Conservation (phyloP, 805 yeast genomes). For the Yamadazyma takamatsuzukensis region DNA sequence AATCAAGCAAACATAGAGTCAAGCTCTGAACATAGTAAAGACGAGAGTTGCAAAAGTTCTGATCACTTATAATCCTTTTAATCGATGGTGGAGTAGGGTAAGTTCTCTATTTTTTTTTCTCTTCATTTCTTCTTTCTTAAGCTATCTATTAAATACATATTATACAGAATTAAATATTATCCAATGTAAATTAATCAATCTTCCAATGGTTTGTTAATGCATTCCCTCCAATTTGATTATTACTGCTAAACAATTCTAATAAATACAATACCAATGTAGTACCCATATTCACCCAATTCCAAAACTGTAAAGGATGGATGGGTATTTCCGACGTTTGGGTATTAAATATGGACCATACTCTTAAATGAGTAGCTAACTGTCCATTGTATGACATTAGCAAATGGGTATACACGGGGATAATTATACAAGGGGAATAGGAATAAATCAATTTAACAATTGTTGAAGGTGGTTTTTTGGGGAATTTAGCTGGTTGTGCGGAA, state of each 20-base stretch:
- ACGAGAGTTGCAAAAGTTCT: conserved; percentile 66
- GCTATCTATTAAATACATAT: background rate
- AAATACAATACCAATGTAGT: conserved; percentile 76
- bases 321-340: conserved; percentile 14
- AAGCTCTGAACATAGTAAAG: conserved; percentile 73
- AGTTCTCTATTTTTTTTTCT: background rate
- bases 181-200: conserved; percentile 22
- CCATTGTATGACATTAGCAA: conserved; percentile 86
- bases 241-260: conserved; percentile 59
- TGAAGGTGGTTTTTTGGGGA: conserved; percentile 18
- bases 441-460: conserved; percentile 58
- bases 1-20: conserved; percentile 82
- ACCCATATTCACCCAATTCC: conserved; percentile 95
- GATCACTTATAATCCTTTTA: conserved; percentile 19
- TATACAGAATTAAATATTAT: too few relatives aligned
- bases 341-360: conserved; percentile 56
- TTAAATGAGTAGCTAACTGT: conserved; percentile 60
- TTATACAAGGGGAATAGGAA: conserved; percentile 88
- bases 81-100: conserved; percentile 1
- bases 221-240: conserved; percentile 24
- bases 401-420: conserved; percentile 94
- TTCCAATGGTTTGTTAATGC: conserved; percentile 45
- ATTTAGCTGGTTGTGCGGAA: conserved; percentile 10
- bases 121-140: background rate
- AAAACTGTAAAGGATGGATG: conserved; percentile 87